Percentiles rank a stretch among this genome's conserved stretches.
Conservation (phyloP, 768 basidiomycete species). For the Rhodotorula diobovata region DNA sequence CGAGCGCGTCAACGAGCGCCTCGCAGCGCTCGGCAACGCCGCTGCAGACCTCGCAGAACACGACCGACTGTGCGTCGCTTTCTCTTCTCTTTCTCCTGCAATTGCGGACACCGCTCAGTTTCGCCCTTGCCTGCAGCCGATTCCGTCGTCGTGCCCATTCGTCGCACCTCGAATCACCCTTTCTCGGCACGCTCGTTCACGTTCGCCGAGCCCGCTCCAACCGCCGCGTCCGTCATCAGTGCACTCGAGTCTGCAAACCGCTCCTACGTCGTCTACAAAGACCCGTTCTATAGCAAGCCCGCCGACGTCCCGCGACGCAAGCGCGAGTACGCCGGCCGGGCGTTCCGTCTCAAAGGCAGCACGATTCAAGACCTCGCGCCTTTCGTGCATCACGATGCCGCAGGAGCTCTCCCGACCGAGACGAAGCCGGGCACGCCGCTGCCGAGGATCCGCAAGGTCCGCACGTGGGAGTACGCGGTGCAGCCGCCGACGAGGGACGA, state of each 20-base stretch:
- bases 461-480: constrained; percentile 33
- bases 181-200: constrained; percentile 23
- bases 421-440: background rate
- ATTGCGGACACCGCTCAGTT: background rate
- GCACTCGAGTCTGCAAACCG: constrained; percentile 50
- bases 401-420: background rate
- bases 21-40: background rate
- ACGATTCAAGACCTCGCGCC: constrained; percentile 59
- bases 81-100: background rate
- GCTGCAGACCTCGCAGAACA: constrained; percentile 3
- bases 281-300: constrained; percentile 73
- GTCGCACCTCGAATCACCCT: constrained; percentile 9
- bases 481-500: constrained; percentile 20
- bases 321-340: constrained; percentile 71
- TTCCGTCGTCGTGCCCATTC: constrained; percentile 8
- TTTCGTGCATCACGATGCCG: constrained; percentile 49
- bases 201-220: constrained; percentile 42
- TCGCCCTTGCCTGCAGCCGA: background rate
- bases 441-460: background rate
- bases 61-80: constrained; percentile 5
- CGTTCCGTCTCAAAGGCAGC: constrained; percentile 67
- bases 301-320: constrained; percentile 64
- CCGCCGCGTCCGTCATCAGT: constrained; percentile 54
- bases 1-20: background rate
- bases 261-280: constrained; percentile 62